These are phyloP conservation scores for Medicago arabica DNA, from an alignment of 306 rosid genomes.

Conservation along the genomic window DNA sequence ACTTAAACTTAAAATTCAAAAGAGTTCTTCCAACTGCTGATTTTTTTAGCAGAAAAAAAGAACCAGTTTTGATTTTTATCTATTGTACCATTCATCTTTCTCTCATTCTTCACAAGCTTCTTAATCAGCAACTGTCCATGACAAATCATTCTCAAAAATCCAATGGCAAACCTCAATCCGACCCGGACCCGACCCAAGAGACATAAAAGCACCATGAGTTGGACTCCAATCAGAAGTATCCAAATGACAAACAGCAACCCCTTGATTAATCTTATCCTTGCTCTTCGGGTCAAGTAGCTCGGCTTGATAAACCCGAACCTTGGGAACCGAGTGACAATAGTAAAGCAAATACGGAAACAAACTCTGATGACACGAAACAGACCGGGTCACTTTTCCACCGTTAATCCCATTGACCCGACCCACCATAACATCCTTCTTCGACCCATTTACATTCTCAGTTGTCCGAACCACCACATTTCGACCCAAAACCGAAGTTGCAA, in stretches of 20 bases:
- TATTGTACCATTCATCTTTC: background rate
- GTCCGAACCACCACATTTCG: constrained; percentile 73
- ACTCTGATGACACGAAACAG: constrained; percentile 97
- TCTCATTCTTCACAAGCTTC: background rate
- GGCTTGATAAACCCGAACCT: constrained; percentile 90
- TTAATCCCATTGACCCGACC: constrained; percentile 73
- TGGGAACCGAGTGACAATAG: constrained; percentile 95
- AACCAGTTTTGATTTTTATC: background rate
- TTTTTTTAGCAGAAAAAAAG: constrained; percentile 57
- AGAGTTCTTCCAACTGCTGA: constrained; percentile 45
- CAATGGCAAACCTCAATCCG: constrained; percentile 94
- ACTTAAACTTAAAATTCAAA: constrained; percentile 42
- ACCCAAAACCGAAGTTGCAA: constrained; percentile 79
- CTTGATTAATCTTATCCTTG: constrained; percentile 72
- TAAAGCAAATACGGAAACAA: constrained; percentile 86
- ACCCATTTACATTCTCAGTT: constrained; percentile 68
- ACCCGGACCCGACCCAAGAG: constrained; percentile 87
- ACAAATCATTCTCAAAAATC: constrained; percentile 95
- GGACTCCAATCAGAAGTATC: constrained; percentile 94
- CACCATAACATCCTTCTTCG: constrained; percentile 61
- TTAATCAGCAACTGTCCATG: constrained; percentile 80
- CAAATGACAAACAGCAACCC: constrained; percentile 88
- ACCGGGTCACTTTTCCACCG: constrained; percentile 81
- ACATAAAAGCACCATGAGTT: constrained; percentile 77
- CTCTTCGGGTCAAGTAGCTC: constrained; percentile 72